Conservation (phyloP, 352 stramenopile genomes). For the Pythium aquatile region DNA sequence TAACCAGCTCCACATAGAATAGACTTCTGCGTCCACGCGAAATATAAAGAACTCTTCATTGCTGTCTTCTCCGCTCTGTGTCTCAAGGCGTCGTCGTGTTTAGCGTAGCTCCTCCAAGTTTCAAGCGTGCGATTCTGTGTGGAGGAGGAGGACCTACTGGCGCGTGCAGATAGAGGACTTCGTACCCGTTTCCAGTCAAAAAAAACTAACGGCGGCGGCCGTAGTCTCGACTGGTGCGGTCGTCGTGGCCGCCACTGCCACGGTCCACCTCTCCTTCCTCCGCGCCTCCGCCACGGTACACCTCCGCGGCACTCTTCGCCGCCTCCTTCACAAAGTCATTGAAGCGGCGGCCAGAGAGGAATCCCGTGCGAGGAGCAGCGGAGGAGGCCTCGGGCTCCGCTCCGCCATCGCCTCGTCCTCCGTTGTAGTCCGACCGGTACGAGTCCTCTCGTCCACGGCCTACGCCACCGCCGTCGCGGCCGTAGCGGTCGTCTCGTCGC, state of each 20-base stretch:
- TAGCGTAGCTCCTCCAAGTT: too few species aligned
- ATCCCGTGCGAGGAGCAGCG: slow-evolving; percentile 9
- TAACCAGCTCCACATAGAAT: background rate
- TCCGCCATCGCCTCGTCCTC: slow-evolving; percentile 6
- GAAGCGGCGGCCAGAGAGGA: slow-evolving; percentile 27
- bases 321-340: slow-evolving; percentile 25
- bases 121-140: too few species aligned
- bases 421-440: slow-evolving; percentile 19
- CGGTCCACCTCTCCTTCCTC: slow-evolving; percentile 19
- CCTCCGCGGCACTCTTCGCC: slow-evolving; percentile 25
- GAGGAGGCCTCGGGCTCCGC: slow-evolving; percentile 4
- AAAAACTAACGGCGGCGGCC: slow-evolving; percentile 12
- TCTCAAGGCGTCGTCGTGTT: background rate
- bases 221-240: slow-evolving; percentile 54
- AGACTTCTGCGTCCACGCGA: background rate
- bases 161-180: background rate
- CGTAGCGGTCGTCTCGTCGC: background rate
- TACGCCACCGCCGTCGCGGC: slow-evolving; percentile 11
- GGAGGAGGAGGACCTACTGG: too few species aligned
- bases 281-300: slow-evolving; percentile 18
- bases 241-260: slow-evolving; percentile 44
- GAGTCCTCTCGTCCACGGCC: slow-evolving; percentile 20
- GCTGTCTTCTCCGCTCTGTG: background rate
- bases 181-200: background rate
- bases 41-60: slow-evolving; percentile 1